Evolutionary conservation across 2,329 filamentous ascomycete species (phyloP).

Genomic region (Drechslerella stenobrocha): DNA sequence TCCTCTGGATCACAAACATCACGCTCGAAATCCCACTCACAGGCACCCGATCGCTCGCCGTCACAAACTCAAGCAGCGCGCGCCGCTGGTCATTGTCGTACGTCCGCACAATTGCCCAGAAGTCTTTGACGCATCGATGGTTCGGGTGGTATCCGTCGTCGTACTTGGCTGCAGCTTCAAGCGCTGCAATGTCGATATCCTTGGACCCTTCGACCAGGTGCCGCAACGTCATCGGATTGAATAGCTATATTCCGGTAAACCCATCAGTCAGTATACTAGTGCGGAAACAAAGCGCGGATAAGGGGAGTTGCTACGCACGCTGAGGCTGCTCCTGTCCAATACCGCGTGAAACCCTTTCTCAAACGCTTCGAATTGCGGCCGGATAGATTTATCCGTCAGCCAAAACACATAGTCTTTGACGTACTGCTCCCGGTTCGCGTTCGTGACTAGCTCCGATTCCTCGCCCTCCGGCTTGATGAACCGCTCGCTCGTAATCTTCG

Average conservation of each 20-base stretch:
- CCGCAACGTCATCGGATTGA: constrained; percentile 72
- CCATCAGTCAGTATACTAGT: too few species aligned
- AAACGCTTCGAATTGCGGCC: constrained; percentile 78
- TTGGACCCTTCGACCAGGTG: constrained; percentile 80
- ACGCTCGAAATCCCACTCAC: constrained; percentile 81
- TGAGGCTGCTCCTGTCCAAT: constrained; percentile 70
- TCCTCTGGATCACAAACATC: constrained; percentile 79
- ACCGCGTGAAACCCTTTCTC: constrained; percentile 76
- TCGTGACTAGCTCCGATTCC: constrained; percentile 67
- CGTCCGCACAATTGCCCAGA: constrained; percentile 77
- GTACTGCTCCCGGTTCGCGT: constrained; percentile 74
- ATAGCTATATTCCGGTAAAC: constrained; percentile 57
- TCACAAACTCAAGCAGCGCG: constrained; percentile 87
- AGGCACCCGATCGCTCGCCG: constrained; percentile 85
- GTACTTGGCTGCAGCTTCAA: constrained; percentile 73
- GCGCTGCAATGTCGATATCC: constrained; percentile 74
- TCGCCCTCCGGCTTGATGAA: constrained; percentile 28
- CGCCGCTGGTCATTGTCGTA: constrained; percentile 72
- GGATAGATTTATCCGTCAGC: constrained; percentile 75
- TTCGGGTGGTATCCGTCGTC: constrained; percentile 73
- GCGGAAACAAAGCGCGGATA: neutral
- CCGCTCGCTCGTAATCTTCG: constrained; percentile 38
- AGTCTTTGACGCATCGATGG: constrained; percentile 72
- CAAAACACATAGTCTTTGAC: constrained; percentile 83
- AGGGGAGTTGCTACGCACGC: constrained; percentile 51